Evolutionary conservation across 768 basidiomycete species (phyloP), one percentile per base, ranked within the genome.

Genomic region (Tephrocybe sp.): DNA sequence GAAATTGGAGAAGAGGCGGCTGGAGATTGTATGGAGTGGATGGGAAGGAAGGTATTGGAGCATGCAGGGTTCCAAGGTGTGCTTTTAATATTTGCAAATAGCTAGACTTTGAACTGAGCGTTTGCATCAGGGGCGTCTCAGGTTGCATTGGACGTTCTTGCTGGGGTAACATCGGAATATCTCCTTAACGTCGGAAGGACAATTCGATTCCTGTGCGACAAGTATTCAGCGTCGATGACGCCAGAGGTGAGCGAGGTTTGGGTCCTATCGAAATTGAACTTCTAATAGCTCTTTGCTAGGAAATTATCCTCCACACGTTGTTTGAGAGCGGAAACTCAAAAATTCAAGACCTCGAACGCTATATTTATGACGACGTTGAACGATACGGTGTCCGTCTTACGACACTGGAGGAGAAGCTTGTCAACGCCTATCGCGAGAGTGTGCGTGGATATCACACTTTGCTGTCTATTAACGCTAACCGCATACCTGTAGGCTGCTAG

Each of bases 61-160:
- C 95, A 97, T 72, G 76, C 79, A 42, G 94, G 94, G 2, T 97
- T 97, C 62, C 95, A 97, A 76, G 91, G 93, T 88, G 50, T 50
- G 83, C 68, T 52, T 13, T 35, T 38, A 30, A 19, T 33, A 39
- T 33, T 40, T 17, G 13, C n/a, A 17, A 35, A 38, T 13, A 44
- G 30, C 26, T 48, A 14, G 17, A 41, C 41, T 47, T 39, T 40
- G 4, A 22, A n/a, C 11, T 43, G 33, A n/a, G 51, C 19, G 36
- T 20, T 20, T 45, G 32, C 35, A n/a, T 48, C 8, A 89, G 92
- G 92, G 39, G 66, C 90, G 11, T 87, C 91, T n/a, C 77, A 81
- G 58, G 72, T 76, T 38, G 82, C 94, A 0, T 66, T 97, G 42
- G 87, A 91, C 55, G 84, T 93, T 12, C 68, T 98, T 17, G 76